These are phyloP conservation scores for Candida coleopterorum DNA, from an alignment of 805 yeast species.

Conservation along the genomic window DNA sequence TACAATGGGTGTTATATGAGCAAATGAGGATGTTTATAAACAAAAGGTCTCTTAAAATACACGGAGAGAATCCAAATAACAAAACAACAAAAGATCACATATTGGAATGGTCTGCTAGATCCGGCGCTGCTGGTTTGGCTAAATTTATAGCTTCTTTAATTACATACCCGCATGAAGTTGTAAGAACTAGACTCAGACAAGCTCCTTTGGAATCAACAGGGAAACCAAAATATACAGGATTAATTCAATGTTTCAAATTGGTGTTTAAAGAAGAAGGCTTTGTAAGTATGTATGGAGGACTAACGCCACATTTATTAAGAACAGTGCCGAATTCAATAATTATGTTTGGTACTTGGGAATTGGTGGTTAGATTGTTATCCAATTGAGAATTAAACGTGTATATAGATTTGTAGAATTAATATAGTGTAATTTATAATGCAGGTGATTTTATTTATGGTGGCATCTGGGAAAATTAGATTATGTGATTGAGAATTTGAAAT, in stretches of 20 bases:
- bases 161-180: conserved; percentile 97
- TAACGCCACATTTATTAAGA: conserved; percentile 93
- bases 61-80: conserved; percentile 22
- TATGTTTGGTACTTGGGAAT: conserved; percentile 99
- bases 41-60: conserved; percentile 39
- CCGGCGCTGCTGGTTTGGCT: conserved; percentile 97
- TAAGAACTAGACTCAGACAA: conserved; percentile 91
- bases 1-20: conserved; percentile 96
- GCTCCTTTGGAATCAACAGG: conserved; percentile 77
- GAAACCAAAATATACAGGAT: conserved; percentile 80
- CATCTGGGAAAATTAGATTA: too few species aligned
- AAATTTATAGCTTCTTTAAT: conserved; percentile 87
- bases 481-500: too few species aligned
- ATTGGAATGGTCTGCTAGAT: conserved; percentile 89
- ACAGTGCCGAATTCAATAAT: conserved; percentile 97
- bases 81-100: conserved; percentile 56
- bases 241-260: conserved; percentile 78
- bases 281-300: conserved; percentile 91
- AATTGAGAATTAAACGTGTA: background rate
- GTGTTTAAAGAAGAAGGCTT: conserved; percentile 92
- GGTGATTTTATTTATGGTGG: too few species aligned
- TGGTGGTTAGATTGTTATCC: conserved; percentile 40
- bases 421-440: too few species aligned
- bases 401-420: conserved; percentile 1
- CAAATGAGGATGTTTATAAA: conserved; percentile 77